These are phyloP conservation scores for Fraxinus ornus DNA, from an alignment of 305 asterid species.

Conservation along the genomic window DNA sequence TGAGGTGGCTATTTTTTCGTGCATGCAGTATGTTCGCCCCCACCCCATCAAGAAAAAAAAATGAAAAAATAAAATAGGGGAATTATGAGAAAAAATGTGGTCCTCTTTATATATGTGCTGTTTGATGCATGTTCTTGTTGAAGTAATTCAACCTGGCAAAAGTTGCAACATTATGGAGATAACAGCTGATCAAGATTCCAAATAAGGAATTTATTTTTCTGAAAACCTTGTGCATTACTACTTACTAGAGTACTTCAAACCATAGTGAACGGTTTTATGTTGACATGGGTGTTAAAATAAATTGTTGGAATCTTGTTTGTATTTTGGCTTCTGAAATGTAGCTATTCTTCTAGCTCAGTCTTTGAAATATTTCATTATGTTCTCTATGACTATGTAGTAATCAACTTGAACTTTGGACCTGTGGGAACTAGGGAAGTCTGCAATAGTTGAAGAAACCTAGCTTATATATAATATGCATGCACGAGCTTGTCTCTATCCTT, in stretches of 20 bases:
- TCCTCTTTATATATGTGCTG: background rate
- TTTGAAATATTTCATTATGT: background rate
- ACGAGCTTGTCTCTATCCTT: background rate
- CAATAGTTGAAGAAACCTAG: background rate
- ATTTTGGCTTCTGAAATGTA: background rate
- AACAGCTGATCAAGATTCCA: background rate
- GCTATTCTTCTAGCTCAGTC: background rate
- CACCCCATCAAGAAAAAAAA: background rate
- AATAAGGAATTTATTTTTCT: background rate
- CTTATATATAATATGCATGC: background rate
- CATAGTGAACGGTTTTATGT: background rate
- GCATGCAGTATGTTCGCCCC: background rate
- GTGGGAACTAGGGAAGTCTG: background rate
- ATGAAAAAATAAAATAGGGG: background rate
- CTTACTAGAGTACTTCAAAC: background rate
- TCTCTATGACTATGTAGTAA: background rate
- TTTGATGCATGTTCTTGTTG: background rate
- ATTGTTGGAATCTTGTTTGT: background rate
- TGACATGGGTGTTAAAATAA: background rate
- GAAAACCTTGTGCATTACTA: background rate
- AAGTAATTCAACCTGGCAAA: background rate
- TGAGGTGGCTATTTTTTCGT: background rate
- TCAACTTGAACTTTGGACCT: background rate
- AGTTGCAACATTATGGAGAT: background rate
- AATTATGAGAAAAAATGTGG: background rate